These are phyloP conservation scores for Naganishia onofrii DNA, from an alignment of 768 basidiomycete species.

Conservation along the genomic window DNA sequence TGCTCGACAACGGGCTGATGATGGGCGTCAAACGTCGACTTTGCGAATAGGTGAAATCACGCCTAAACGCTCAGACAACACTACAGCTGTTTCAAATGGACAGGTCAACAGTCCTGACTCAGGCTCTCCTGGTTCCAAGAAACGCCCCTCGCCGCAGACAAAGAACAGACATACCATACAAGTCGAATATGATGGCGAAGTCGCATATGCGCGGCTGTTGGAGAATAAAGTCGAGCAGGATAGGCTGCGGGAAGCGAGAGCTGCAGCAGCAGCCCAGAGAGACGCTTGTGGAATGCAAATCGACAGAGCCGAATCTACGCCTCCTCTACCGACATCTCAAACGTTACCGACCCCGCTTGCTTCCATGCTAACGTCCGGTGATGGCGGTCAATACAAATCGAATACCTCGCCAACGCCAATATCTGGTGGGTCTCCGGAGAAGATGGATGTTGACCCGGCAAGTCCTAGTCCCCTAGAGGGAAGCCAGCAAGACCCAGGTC, in stretches of 20 bases:
- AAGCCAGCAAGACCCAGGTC: neutral
- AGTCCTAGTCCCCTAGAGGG: neutral
- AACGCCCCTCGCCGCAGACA: constrained; percentile 41
- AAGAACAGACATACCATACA: constrained; percentile 88
- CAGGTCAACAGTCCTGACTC: neutral
- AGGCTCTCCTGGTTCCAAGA: constrained; percentile 9
- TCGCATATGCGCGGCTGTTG: constrained; percentile 38
- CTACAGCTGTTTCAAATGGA: neutral
- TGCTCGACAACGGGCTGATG: constrained; percentile 6
- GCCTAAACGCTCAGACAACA: neutral
- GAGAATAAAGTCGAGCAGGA: neutral
- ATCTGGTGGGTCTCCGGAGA: neutral
- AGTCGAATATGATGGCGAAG: constrained; percentile 80
- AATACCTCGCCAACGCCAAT: neutral
- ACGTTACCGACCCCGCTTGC: neutral
- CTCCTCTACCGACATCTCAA: neutral
- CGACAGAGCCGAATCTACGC: neutral
- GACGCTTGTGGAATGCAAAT: neutral
- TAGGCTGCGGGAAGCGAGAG: neutral
- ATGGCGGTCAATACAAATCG: neutral
- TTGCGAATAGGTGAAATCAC: neutral
- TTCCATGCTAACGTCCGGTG: neutral
- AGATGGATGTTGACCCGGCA: constrained; percentile 9
- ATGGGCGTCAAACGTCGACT: neutral
- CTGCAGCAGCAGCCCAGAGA: neutral